Base-by-base conservation (phyloP, 352 stramenopile genomes). In the Pythium aristosporum region DNA sequence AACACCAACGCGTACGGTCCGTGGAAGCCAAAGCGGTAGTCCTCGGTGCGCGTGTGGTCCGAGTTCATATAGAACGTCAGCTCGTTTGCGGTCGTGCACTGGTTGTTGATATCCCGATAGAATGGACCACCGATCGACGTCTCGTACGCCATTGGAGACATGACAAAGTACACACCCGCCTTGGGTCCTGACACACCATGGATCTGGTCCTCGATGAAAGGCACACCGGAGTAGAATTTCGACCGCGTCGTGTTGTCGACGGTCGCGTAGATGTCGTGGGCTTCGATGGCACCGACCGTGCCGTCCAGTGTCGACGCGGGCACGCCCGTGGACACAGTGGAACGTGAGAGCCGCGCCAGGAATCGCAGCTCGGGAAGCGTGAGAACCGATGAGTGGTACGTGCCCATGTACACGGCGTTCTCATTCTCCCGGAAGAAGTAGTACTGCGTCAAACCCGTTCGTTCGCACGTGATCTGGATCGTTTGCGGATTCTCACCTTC, bases 51-150 rank as follows among this genome's bases (percentile, higher is more conserved):
- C 10, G 76, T 85, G 61, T 85, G 76, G 48, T 85, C 76, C 65
- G 76, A 85, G 55, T 81, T 77, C 76, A 85, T 82, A 68, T 85
- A 85, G 61, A 85, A 80, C 57, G 69, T 69, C 30, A 85, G 70
- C 57, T 85, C 76, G 34, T 85, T 85, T 1, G 72, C 74, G 7
- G 66, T 68, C 34, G 73, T 69, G 37, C 75, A 71, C 57, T 85
- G 72, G 69, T 85, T 82, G 67, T 85, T 85, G 58, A 85, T 85
- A 53, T 85, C 76, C 36, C 74, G 72, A 70, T 77, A 82, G 67
- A 82, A 85, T 30, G 76, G 76, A 0, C 76, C 76, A 23, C 65
- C 63, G 13, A 63, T 76, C 12, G 76, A 85, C 2, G 65, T 77
- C 50, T 86, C 77, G 67, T 82, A 85, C 36, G 64, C 68, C 23